Evolutionary conservation across 2,329 filamentous ascomycete genomes (phyloP).

Genomic region (Cladosporium sp.): DNA sequence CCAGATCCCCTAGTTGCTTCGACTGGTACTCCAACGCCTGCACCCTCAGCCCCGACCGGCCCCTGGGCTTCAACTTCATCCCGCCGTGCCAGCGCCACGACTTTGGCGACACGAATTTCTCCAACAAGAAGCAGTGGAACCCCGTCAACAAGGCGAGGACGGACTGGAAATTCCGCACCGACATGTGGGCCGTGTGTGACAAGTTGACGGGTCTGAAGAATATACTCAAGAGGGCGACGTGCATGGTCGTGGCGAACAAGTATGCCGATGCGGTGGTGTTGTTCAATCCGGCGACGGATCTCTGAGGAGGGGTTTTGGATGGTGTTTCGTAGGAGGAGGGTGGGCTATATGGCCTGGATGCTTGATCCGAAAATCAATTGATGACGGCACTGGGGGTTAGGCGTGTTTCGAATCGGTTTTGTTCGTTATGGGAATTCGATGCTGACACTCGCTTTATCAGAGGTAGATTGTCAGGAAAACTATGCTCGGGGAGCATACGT

Average conservation of each 20-base stretch:
- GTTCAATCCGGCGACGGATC: slow-evolving; percentile 10
- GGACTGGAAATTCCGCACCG: slow-evolving; percentile 1
- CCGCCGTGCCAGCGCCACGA: slow-evolving; percentile 13
- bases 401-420: neutral
- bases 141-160: neutral
- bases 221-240: slow-evolving; percentile 4
- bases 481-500: neutral
- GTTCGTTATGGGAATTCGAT: neutral
- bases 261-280: neutral
- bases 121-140: slow-evolving; percentile 10
- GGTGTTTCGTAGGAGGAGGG: neutral
- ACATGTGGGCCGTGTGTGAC: neutral
- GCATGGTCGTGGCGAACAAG: neutral
- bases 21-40: slow-evolving; percentile 12
- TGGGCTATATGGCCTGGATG: neutral
- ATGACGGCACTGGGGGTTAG: neutral
- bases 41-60: slow-evolving; percentile 1
- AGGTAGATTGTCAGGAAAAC: neutral
- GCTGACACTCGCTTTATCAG: neutral
- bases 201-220: slow-evolving; percentile 1
- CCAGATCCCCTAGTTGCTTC: slow-evolving; percentile 7
- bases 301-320: neutral
- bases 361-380: neutral
- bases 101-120: slow-evolving; percentile 5
- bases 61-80: slow-evolving; percentile 7